Base-by-base conservation (phyloP, 176 grass and related monocot genomes). In the Zoysia pacifica region DNA sequence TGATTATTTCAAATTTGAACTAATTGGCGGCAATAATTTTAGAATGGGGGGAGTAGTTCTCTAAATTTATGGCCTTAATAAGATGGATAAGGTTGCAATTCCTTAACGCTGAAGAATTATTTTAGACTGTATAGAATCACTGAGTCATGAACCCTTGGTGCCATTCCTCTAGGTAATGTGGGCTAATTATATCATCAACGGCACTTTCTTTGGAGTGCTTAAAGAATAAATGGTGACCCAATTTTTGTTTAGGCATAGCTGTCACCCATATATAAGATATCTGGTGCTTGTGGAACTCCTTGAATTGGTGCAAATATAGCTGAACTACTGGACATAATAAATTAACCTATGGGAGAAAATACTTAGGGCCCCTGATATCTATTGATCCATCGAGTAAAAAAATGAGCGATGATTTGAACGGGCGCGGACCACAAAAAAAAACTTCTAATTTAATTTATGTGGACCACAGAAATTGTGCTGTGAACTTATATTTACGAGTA, bases 241-340 rank as follows among this genome's bases (percentile, higher is more conserved):
- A 56, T 37, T 72, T 78, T 72, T 9, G 14, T 46, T 16, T 18
- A 6, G 72, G 75, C 69, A 82, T 78, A 15, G 19, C 6, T n/a
- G 18, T 53, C 15, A 75, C 18, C 16, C 3, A 42, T 38, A 67
- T 15, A 40, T 71, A 67, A 73, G 14, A 66, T 39, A 43, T 44
- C 73, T 18, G 40, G 61, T 36, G 5, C 47, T 61, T 60, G 50
- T 69, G 18, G 28, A 51, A 45, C 48, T 63, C 67, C 12, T 55
- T 36, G 39, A 61, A 69, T 79, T 11, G 36, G 69, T 51, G 19
- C 55, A 87, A 75, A 56, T 11, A 13, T 62, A 76, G 12, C 44
- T 75, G 8, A 12, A 62, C 5, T 56, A 20, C 48, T 81, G 11
- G 39, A 20, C 6, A 60, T 19, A 18, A 63, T 52, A 44, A 19